These are phyloP conservation scores for Babesia bigemina DNA, from an alignment of 169 alveolate species.

Conservation along the genomic window DNA sequence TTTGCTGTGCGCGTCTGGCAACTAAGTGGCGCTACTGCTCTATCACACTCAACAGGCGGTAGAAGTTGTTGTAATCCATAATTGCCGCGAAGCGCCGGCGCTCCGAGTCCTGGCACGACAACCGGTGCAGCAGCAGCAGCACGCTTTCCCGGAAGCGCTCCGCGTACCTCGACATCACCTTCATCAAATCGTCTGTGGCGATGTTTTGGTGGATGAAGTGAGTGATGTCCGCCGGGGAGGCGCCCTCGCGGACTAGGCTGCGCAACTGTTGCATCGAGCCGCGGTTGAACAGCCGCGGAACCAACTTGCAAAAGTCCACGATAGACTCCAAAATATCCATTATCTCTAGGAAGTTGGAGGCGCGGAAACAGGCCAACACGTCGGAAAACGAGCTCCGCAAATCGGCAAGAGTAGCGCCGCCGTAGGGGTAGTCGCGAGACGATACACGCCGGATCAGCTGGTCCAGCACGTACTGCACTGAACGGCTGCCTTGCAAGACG, in stretches of 20 bases:
- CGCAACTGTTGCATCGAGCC: conserved; percentile 32
- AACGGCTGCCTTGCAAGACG: conserved; percentile 35
- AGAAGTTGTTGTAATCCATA: conserved; percentile 29
- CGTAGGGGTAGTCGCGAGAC: conserved; percentile 14
- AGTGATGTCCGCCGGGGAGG: conserved; percentile 16
- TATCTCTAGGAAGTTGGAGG: conserved; percentile 15
- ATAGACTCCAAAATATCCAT: conserved; percentile 31
- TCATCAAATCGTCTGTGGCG: conserved; percentile 18
- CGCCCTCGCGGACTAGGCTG: conserved; percentile 20
- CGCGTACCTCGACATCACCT: conserved; percentile 11
- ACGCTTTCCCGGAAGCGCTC: conserved; percentile 33
- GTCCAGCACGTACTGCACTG: conserved; percentile 11
- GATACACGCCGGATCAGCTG: conserved; percentile 6
- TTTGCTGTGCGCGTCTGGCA: neutral
- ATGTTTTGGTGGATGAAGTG: conserved; percentile 31
- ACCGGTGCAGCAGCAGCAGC: conserved; percentile 22
- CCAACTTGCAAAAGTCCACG: conserved; percentile 43
- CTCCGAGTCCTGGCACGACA: conserved; percentile 20
- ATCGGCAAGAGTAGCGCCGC: conserved; percentile 4
- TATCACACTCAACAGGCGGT: conserved; percentile 17
- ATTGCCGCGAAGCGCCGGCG: conserved; percentile 19
- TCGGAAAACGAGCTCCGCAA: conserved; percentile 1
- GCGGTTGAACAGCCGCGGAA: conserved; percentile 24
- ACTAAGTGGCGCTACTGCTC: conserved; percentile 6
- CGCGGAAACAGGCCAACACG: neutral